phyloP scores from a whole-genome alignment of 2,329 filamentous ascomycete genomes.

The Thermothelomyces thermophilus region DNA sequence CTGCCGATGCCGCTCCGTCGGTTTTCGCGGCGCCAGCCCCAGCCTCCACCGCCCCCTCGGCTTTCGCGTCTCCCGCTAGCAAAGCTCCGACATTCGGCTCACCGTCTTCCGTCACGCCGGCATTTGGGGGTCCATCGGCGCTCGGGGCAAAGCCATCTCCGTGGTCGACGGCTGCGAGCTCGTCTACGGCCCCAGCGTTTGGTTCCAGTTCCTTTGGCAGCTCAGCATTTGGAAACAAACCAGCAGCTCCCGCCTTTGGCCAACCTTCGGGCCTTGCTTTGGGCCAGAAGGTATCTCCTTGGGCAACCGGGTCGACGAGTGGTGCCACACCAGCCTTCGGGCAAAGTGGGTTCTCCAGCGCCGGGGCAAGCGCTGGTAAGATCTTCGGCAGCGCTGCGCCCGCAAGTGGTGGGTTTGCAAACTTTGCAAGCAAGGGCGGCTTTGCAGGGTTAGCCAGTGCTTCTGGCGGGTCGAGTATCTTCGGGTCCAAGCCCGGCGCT shows the following conservation, averaged over 20 bases:
- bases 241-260: conserved; percentile 42
- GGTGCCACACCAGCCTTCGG: conserved; percentile 45
- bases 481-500: conserved; percentile 35
- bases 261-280: conserved; percentile 42
- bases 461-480: conserved; percentile 32
- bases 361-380: conserved; percentile 31
- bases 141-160: conserved; percentile 47
- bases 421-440: conserved; percentile 48
- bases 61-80: conserved; percentile 20
- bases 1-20: conserved; percentile 34
- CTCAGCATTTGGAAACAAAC: conserved; percentile 34
- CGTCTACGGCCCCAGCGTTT: conserved; percentile 26
- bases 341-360: conserved; percentile 43
- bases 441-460: conserved; percentile 45
- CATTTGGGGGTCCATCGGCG: conserved; percentile 41
- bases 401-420: conserved; percentile 43
- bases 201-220: conserved; percentile 29
- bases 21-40: conserved; percentile 29
- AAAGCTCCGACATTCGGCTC: conserved; percentile 24
- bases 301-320: conserved; percentile 38
- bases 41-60: conserved; percentile 23
- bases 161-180: conserved; percentile 38
- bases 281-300: conserved; percentile 43
- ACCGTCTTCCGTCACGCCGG: conserved; percentile 28
- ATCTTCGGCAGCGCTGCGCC: conserved; percentile 34